phyloP scores from a whole-genome alignment of 345 rosid species.

The Erysimum cheiranthoides region DNA sequence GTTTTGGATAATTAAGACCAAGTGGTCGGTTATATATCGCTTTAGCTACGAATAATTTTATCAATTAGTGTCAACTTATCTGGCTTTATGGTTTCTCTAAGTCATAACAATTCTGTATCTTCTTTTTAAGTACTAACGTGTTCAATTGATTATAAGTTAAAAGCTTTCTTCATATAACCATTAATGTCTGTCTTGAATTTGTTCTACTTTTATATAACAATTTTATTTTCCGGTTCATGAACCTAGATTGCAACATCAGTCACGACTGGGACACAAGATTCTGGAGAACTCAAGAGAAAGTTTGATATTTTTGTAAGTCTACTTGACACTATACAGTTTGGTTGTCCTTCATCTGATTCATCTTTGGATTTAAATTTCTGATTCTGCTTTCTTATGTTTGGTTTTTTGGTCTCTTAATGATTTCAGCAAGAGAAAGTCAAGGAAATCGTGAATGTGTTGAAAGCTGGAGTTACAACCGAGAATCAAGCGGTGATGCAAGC shows the following conservation, averaged over 20 bases:
- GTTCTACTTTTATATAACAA: slow-evolving; percentile 11
- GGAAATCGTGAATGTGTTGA: slow-evolving; percentile 55
- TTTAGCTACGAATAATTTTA: background rate
- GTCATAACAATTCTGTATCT: background rate
- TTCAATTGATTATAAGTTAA: background rate
- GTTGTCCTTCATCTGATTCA: background rate
- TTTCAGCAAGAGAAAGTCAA: slow-evolving; percentile 70
- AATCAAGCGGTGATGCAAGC: slow-evolving; percentile 53
- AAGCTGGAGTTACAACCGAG: slow-evolving; percentile 50
- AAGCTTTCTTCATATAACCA: background rate
- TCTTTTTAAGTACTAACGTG: background rate
- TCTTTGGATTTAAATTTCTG: background rate
- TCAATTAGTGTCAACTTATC: slow-evolving; percentile 1
- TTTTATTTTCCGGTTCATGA: too few relatives aligned
- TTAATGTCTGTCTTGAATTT: slow-evolving; percentile 12
- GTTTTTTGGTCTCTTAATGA: slow-evolving; percentile 22
- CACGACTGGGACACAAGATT: slow-evolving; percentile 39
- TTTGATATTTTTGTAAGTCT: slow-evolving; percentile 66
- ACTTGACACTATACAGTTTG: background rate
- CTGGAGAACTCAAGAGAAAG: slow-evolving; percentile 62
- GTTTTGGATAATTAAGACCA: slow-evolving; percentile 23
- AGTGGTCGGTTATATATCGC: slow-evolving; percentile 30
- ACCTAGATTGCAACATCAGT: slow-evolving; percentile 27
- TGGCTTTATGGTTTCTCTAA: background rate
- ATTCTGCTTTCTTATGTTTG: slow-evolving; percentile 18